Evolutionary conservation across 23 red algal genomes (phyloP).

Genomic region (Agarophyton chilense): DNA sequence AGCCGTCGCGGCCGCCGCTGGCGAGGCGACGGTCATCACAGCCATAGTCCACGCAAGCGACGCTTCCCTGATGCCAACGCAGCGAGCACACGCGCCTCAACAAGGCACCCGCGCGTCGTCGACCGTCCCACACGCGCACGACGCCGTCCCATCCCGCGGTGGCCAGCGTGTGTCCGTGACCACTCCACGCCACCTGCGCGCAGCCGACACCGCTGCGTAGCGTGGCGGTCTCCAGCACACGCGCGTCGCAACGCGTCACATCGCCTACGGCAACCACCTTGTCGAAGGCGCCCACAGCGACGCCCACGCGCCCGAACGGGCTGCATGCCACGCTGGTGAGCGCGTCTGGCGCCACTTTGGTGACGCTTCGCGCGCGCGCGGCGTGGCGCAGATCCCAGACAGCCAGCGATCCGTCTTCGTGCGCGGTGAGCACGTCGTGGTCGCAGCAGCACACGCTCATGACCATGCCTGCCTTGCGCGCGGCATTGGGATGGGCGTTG

Average conservation of each 20-base stretch:
- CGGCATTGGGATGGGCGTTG: too few relatives aligned
- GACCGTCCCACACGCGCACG: not conserved
- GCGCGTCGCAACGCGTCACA: not conserved
- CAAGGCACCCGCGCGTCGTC: not conserved
- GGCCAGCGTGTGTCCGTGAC: not conserved
- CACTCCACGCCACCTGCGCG: not conserved
- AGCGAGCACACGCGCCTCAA: not conserved
- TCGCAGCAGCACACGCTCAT: not conserved
- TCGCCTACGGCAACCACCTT: not conserved
- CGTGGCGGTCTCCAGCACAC: not conserved
- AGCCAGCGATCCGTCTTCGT: constrained; percentile 12
- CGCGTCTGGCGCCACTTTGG: not conserved
- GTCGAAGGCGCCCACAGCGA: not conserved
- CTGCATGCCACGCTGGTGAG: not conserved
- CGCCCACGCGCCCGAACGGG: not conserved
- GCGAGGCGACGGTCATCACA: not conserved
- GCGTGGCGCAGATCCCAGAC: not conserved
- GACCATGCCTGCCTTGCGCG: not conserved
- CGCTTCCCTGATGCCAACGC: not conserved
- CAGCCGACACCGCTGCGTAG: not conserved
- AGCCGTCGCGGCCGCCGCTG: not conserved
- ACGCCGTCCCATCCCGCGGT: not conserved
- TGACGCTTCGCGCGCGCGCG: not conserved
- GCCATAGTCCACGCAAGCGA: not conserved
- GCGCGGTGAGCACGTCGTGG: not conserved